phyloP scores from a whole-genome alignment of 2,329 filamentous ascomycete genomes.

The Aspergillus floridensis region DNA sequence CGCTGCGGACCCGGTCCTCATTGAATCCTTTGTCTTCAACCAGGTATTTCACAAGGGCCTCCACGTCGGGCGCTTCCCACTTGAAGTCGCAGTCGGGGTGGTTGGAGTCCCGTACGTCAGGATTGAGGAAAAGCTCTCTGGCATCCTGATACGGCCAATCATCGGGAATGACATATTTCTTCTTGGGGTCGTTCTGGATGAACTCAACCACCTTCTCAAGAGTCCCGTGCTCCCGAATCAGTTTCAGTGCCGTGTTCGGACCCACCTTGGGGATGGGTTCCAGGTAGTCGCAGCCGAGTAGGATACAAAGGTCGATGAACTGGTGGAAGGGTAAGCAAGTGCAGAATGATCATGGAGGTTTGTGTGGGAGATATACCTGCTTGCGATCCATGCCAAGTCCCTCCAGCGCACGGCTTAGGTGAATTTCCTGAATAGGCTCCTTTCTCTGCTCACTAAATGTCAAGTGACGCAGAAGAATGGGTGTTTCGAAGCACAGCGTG shows the following conservation, averaged over 20 bases:
- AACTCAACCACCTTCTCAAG: slow-evolving; percentile 83
- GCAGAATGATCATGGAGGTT: slow-evolving; percentile 8
- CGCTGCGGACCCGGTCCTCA: slow-evolving; percentile 84
- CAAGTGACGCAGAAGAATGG: slow-evolving; percentile 84
- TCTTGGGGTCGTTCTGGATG: slow-evolving; percentile 71
- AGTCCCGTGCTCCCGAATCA: slow-evolving; percentile 87
- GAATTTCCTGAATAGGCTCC: slow-evolving; percentile 95
- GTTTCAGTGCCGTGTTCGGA: slow-evolving; percentile 83
- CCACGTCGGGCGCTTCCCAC: slow-evolving; percentile 90
- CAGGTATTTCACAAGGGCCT: slow-evolving; percentile 84
- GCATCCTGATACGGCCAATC: slow-evolving; percentile 96
- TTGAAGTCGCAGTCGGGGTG: slow-evolving; percentile 92
- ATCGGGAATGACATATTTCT: slow-evolving; percentile 84
- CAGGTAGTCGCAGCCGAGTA: slow-evolving; percentile 96
- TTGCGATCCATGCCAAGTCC: slow-evolving; percentile 83
- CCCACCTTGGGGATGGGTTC: slow-evolving; percentile 95
- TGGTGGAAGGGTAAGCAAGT: slow-evolving; percentile 38
- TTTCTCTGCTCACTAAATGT: slow-evolving; percentile 98
- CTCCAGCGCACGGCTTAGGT: slow-evolving; percentile 79
- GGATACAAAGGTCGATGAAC: slow-evolving; percentile 97
- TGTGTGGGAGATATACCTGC: slow-evolving; percentile 57
- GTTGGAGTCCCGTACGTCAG: slow-evolving; percentile 80
- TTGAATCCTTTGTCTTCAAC: slow-evolving; percentile 96
- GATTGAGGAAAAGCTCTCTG: slow-evolving; percentile 84
- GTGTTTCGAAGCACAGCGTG: slow-evolving; percentile 90